These are phyloP conservation scores for Phalaenopsis equestris DNA, from an alignment of 106 monocot species.

Conservation along the genomic window DNA sequence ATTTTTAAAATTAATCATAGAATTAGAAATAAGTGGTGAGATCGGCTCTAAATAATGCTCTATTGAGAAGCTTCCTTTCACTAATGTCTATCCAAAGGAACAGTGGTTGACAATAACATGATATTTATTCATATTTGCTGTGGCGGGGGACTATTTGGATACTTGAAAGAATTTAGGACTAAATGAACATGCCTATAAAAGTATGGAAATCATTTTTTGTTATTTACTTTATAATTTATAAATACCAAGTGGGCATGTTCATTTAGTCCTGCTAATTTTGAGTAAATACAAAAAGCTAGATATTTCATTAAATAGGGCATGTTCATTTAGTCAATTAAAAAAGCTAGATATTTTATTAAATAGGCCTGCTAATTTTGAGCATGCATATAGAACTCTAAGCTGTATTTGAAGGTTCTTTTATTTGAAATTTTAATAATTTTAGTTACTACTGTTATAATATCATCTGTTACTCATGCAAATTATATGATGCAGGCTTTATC, in stretches of 20 bases:
- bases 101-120: no score
- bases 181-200: no score
- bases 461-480: not conserved
- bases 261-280: no score
- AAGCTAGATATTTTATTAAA: not conserved
- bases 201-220: no score
- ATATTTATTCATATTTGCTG: no score
- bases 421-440: not conserved
- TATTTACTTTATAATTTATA: not conserved
- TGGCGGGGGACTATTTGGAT: no score
- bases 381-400: not conserved
- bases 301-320: not conserved
- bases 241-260: not conserved
- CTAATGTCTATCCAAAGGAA: no score
- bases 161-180: no score
- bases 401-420: not conserved
- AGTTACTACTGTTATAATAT: not conserved
- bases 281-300: not conserved
- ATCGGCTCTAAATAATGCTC: no score
- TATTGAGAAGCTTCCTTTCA: no score
- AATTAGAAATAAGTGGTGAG: no score
- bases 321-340: not conserved
- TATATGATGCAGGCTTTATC: conserved; percentile 60
- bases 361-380: not conserved
- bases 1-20: no score